Base-by-base conservation (phyloP, 2,329 filamentous ascomycete species). In the Apiospora aurea region DNA sequence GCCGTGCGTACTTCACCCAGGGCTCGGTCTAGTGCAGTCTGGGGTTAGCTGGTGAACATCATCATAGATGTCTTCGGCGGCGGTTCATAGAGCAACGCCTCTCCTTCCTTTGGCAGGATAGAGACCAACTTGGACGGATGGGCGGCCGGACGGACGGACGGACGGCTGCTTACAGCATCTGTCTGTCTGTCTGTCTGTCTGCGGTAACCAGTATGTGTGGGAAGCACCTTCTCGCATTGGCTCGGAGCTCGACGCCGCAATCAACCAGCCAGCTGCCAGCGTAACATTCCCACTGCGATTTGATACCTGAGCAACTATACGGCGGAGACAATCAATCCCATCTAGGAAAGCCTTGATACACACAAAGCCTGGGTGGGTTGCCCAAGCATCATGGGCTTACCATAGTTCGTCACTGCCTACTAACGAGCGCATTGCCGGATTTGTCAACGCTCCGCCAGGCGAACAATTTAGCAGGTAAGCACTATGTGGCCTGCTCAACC, bases 251-350 rank as follows among this genome's bases (percentile, higher is more conserved):
- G 14, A 38, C 26, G 18, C 29, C 53, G 53, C 34, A 21, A 61
- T 38, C 18, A 21, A 61, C 53, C 53, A 61, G 29, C 38, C 29
- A 61, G 53, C 53, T 38, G 29, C 38, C 29, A 61, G 53, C 34
- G 53, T 8, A 21, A 21, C 53, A 18, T 38, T 61, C 29, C 53
- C 53, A 61, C 38, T 61, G 53, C 53, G 53, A 61, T 34, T 21
- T 38, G 53, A 61, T 61, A 61, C 38, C 53, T 61, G 53, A 18
- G 53, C 53, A 61, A 34, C 53, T 61, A 61, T 61, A 61, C 53
- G 21, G 29, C 53, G 53, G 53, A 61, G 53, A 61, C 53, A 61
- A 38, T 34, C 53, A 61, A 38, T 34, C 53, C 53, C 26, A 21
- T 38, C 21, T 61, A 61, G 53, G 53, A 61, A 61, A 61, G 29